Evolutionary conservation across 129 eudicot species (phyloP), one percentile per base, ranked within the genome.

Genomic region (Ambrosia trifida): DNA sequence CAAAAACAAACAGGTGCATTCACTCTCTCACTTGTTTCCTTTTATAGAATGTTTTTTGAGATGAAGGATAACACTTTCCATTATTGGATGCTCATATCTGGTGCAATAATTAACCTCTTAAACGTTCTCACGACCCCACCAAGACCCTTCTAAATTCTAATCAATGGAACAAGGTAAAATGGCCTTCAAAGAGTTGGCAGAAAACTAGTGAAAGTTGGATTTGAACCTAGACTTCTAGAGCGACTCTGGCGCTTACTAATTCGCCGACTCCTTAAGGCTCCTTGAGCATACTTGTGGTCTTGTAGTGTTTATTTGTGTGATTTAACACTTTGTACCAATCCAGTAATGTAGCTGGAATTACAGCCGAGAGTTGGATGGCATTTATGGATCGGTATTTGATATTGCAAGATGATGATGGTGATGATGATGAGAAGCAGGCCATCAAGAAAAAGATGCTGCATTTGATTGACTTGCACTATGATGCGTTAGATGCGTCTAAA

Each of bases 351-450:
- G 80, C 69, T 76, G 75, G 69, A 13, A 76, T 3, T 5, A 60
- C 80, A 67, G 80, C 80, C 17, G 80, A 76, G 46, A 76, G 68
- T 47, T 76, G 75, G 74, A 3, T 33, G 75, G 30, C 63, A 7
- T 76, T 68, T 57, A 61, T 59, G 69, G 80, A 76, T 58, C 63
- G 14, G 52, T 69, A 67, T 60, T 31, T 76, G 63, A 69, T 11
- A 7, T 59, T 76, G 63, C 68, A 47, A 60, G 80, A 76, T 24
- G 57, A 58, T 20, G 74, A 46, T 57, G 46, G 52, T 53, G 58
- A 75, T 67, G 44, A 46, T 51, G 47, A 54, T 44, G 61, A 58
- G 46, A 68, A 68, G 54, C 7, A 8, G 0, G 8, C n/a, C 58
- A 6, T 76, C 10, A 11, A 46, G 38, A 19, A 19, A 59, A 76